phyloP scores from a whole-genome alignment of 2,329 filamentous ascomycete genomes.

The Pseudomassariella vexata region DNA sequence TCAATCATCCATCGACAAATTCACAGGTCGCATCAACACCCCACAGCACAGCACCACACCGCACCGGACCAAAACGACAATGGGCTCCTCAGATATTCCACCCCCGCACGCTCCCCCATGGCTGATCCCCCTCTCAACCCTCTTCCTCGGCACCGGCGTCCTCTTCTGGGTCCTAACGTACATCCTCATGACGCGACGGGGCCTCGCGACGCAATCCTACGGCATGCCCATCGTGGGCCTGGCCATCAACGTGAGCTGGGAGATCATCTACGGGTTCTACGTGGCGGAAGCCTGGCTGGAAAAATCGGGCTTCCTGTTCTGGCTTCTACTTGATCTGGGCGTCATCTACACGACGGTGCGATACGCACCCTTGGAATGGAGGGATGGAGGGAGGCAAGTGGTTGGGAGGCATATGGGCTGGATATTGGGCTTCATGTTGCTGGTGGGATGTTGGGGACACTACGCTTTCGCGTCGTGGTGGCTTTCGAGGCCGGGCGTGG shows the following conservation, averaged over 20 bases:
- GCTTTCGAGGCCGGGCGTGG: conserved; percentile 33
- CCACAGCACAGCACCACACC: too few relatives aligned
- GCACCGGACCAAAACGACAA: too few relatives aligned
- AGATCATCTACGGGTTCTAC: conserved; percentile 41
- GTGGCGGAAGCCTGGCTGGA: conserved; percentile 39
- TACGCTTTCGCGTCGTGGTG: conserved; percentile 41
- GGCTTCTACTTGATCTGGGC: conserved; percentile 43
- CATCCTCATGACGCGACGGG: conserved; percentile 39
- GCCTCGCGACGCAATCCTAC: conserved; percentile 39
- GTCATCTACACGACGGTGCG: conserved; percentile 40
- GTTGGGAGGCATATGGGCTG: conserved; percentile 33
- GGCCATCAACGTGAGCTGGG: conserved; percentile 45
- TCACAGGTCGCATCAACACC: too few relatives aligned
- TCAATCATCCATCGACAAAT: too few relatives aligned
- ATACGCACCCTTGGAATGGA: conserved; percentile 38
- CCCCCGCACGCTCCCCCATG: conserved; percentile 18
- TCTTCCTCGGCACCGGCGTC: conserved; percentile 30
- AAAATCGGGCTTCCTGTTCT: conserved; percentile 35
- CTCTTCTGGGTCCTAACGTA: conserved; percentile 37
- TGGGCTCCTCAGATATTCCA: conserved; percentile 33
- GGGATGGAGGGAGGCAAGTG: conserved; percentile 26
- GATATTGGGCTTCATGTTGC: conserved; percentile 29
- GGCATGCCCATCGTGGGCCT: conserved; percentile 44
- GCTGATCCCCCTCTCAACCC: conserved; percentile 15
- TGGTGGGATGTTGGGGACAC: conserved; percentile 31